Base-by-base conservation (phyloP, 352 stramenopile genomes). In the Globisporangium sylvaticum region DNA sequence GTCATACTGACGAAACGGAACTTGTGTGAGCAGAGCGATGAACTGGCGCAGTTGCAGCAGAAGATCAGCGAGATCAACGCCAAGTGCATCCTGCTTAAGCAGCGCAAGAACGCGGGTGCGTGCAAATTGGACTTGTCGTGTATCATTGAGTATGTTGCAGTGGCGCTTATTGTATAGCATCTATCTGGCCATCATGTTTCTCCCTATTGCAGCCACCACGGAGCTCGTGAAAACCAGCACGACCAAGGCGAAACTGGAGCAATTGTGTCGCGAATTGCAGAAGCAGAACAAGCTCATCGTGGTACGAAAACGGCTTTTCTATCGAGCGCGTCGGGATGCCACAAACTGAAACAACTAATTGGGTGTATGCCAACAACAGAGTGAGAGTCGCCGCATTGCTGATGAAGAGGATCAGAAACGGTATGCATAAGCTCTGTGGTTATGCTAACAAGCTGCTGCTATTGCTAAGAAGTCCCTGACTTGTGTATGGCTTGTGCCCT, bases 261-360 rank as follows among this genome's bases (percentile, higher is more conserved):
- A 92, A 46, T 81, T 96, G 9, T 96, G 88, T 71, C 84, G 88
- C 9, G 88, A 94, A 62, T 57, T 96, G 32, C 86, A 94, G 70
- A 93, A 93, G 69, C 88, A 96, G 58, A 96, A 96, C 71, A 96
- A 96, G 65, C 70, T 89, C 20, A 93, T 93, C 64, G 78, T 92
- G 65, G 81, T 90, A 65, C 31, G 75, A 25, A 42, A 42, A 25
- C 4, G 4, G 14, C 44, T 14, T 4, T n/a, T n/a, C n/a, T n/a
- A n/a, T n/a, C n/a, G n/a, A n/a, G n/a, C n/a, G n/a, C n/a, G n/a
- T n/a, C n/a, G n/a, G n/a, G n/a, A n/a, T n/a, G n/a, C n/a, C n/a
- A n/a, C 39, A 48, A 48, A 48, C 4, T 6, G 1, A 48, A n/a
- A 8, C 15, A 50, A 50, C 42, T 22, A 50, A 50, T 2, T 0